These are phyloP conservation scores for Boletus insuetus DNA, from an alignment of 768 basidiomycete genomes.

Conservation along the genomic window DNA sequence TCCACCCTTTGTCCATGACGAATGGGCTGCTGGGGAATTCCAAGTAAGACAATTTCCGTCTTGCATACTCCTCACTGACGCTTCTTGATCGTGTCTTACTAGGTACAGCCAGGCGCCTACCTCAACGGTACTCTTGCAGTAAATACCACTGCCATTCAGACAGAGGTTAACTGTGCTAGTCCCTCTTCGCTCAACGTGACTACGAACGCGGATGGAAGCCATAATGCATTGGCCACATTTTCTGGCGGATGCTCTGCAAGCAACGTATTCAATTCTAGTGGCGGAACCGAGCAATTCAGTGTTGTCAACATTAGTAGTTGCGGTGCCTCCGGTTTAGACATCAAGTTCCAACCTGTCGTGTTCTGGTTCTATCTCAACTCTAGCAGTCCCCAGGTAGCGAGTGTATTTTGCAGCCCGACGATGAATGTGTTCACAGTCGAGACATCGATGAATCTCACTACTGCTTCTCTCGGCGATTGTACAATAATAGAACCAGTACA, in stretches of 20 bases:
- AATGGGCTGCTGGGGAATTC: conserved; percentile 58
- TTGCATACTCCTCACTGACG: background rate
- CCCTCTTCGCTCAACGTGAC: conserved; percentile 32
- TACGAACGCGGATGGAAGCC: conserved; percentile 19
- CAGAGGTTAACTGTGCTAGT: conserved; percentile 46
- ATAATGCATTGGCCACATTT: conserved; percentile 45
- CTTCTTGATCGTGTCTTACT: background rate
- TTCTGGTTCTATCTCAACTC: conserved; percentile 60
- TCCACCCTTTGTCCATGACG: conserved; percentile 52
- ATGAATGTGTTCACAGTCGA: conserved; percentile 44
- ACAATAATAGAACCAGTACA: conserved; percentile 27
- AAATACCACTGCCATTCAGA: conserved; percentile 48
- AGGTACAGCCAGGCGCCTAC: conserved; percentile 44
- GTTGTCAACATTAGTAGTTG: conserved; percentile 40
- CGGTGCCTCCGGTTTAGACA: conserved; percentile 27
- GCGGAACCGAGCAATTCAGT: conserved; percentile 47
- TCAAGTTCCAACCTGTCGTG: conserved; percentile 54
- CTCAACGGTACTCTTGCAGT: conserved; percentile 53
- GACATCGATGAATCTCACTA: conserved; percentile 44
- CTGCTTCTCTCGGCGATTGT: conserved; percentile 41
- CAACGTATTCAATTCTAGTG: conserved; percentile 37
- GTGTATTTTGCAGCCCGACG: conserved; percentile 57
- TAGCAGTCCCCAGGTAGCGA: conserved; percentile 39
- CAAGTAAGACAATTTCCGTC: conserved; percentile 32
- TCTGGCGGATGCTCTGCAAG: conserved; percentile 43